Base-by-base conservation (phyloP, 2,329 filamentous ascomycete genomes). In the Aspergillus terreus region DNA sequence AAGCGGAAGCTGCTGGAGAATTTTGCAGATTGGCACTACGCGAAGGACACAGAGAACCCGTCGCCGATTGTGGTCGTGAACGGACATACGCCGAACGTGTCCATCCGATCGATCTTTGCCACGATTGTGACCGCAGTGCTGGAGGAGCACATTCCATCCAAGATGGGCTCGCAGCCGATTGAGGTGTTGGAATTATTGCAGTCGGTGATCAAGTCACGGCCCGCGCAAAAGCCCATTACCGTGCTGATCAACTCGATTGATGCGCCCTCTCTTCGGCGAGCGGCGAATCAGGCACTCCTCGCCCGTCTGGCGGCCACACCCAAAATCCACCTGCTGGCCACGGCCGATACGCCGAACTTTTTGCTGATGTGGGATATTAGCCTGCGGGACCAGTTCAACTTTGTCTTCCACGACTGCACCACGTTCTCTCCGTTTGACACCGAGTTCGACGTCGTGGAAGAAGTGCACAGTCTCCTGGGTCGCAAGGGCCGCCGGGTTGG, bases 351-450 rank as follows among this genome's bases (percentile, higher is more conserved):
- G 7, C 90, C 92, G 6, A 90, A 88, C 62, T 96, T 96, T 64
- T 77, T 90, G 0, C 74, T 96, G 1, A 80, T 97, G 46, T 99
- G 92, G 92, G 91, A 96, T 71, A 86, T 89, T 48, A 86, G 85
- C 49, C 79, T 92, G n/a, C 86, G 88, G 44, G 86, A 90, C 14
- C 83, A 88, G 25, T 90, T 92, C 71, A 88, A 88, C 68, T 92
- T 96, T 60, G 76, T 90, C 25, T 96, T 95, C 71, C 94, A 99
- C 74, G 92, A 99, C 73, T 87, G 87, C 63, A 97, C 94, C 1
- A 97, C 94, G 0, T 96, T 96, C 65, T 78, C 82, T 0, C 80
- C 89, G 0, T 90, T 88, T 61, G 77, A 80, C 10, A 79, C 81
- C 3, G 91, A 96, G 68, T 75, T 90, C 6, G 90, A 95, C 63